A percentile compares a stretch with the other conserved stretches of the same genome.
phyloP scores from a whole-genome alignment of 768 basidiomycete genomes.

The Pleurotus salmoneostramineus region DNA sequence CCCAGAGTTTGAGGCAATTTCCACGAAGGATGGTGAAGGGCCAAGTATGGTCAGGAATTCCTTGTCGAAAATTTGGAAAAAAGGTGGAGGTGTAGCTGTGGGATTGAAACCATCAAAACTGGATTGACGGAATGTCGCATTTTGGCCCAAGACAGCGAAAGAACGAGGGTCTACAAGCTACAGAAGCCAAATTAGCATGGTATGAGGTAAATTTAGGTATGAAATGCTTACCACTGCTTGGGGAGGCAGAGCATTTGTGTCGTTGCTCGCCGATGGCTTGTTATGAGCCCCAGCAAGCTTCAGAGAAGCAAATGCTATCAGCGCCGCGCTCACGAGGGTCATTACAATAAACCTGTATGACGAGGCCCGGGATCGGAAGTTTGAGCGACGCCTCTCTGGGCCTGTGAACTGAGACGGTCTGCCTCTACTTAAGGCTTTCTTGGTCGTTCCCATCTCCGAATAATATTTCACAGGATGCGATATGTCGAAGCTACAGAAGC shows the following conservation, averaged over 20 bases:
- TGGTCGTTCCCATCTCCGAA: background rate
- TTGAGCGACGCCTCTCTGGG: background rate
- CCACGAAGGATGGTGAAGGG: conserved; percentile 46
- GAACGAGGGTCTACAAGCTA: conserved; percentile 49
- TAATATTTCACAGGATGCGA: background rate
- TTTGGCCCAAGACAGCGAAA: conserved; percentile 48
- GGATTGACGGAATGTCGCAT: conserved; percentile 32
- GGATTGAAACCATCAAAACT: conserved; percentile 53
- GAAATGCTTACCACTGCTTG: conserved; percentile 20
- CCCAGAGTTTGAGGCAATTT: conserved; percentile 55
- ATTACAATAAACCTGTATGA: background rate
- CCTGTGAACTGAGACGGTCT: background rate
- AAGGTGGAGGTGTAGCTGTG: conserved; percentile 50
- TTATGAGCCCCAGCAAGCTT: conserved; percentile 6
- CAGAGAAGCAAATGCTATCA: conserved; percentile 4
- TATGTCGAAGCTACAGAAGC: background rate
- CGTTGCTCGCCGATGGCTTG: conserved; percentile 9
- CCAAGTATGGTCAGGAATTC: conserved; percentile 63
- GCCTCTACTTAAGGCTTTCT: background rate
- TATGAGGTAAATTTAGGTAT: background rate
- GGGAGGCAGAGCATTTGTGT: conserved; percentile 16
- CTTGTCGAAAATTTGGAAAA: conserved; percentile 51
- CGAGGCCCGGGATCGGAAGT: background rate
- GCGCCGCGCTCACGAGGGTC: background rate
- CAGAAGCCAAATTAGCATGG: background rate